Conservation (phyloP, 148 eudicot species). For the Chenopodium formosanum region DNA sequence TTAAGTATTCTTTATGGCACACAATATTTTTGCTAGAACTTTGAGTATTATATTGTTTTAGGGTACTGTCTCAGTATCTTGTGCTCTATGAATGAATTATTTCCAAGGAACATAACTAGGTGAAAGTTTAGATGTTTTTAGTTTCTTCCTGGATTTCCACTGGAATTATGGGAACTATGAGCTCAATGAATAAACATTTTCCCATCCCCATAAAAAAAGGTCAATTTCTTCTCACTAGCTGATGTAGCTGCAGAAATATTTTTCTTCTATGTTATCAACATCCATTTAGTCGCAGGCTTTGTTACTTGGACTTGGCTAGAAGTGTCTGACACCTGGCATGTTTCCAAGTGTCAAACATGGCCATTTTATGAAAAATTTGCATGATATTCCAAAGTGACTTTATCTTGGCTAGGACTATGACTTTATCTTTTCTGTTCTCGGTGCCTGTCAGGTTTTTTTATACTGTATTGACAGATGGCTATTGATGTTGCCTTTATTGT, state of each 20-base stretch:
- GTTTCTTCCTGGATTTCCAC: neutral
- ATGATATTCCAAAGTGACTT: too few species aligned
- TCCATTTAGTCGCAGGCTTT: too few species aligned
- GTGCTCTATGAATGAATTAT: neutral
- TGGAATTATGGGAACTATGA: neutral
- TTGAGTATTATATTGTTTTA: neutral
- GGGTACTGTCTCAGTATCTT: neutral
- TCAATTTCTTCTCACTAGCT: neutral
- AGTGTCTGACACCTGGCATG: too few species aligned
- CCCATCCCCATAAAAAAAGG: neutral
- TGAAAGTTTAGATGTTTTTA: neutral
- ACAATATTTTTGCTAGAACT: slow-evolving; percentile 2
- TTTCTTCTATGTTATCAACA: neutral
- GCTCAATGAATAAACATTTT: neutral
- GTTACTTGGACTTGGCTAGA: too few species aligned
- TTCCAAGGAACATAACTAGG: neutral
- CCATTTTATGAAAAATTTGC: too few species aligned
- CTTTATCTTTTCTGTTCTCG: neutral
- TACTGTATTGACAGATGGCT: neutral
- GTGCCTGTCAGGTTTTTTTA: neutral
- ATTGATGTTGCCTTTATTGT: neutral
- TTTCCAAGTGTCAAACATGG: too few species aligned
- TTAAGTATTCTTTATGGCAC: neutral
- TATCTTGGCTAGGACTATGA: too few species aligned
- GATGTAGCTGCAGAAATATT: too few species aligned